phyloP scores from a whole-genome alignment of 129 eudicot genomes.

The Smallanthus sonchifolius region DNA sequence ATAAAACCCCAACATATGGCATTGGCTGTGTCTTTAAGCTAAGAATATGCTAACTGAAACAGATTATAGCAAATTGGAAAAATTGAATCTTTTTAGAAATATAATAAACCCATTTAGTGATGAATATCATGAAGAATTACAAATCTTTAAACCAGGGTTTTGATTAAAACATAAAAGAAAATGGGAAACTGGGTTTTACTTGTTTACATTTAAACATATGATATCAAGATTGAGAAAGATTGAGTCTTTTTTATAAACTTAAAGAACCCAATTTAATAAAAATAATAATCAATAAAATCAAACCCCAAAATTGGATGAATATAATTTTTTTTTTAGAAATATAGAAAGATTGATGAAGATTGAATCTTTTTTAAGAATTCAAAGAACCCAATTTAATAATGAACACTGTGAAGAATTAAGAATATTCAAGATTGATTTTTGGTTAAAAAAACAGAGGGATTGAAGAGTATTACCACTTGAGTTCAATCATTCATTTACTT shows the following conservation, averaged over 20 bases:
- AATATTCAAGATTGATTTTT: neutral
- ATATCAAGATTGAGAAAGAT: neutral
- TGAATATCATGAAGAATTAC: neutral
- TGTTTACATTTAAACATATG: neutral
- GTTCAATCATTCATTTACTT: constrained; percentile 16
- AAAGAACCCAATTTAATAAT: neutral
- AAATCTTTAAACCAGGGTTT: neutral
- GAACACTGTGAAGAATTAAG: neutral
- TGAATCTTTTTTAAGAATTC: constrained; percentile 3
- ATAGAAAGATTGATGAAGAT: neutral
- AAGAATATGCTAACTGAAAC: constrained; percentile 26
- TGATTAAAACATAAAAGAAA: no score
- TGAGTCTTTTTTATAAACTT: neutral
- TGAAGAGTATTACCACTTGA: constrained; percentile 20
- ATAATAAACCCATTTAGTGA: constrained; percentile 12
- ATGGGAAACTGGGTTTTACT: constrained; percentile 5
- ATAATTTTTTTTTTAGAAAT: no score
- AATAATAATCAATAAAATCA: neutral
- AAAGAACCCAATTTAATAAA: neutral
- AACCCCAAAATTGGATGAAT: no score
- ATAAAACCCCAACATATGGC: constrained; percentile 6
- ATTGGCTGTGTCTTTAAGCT: constrained; percentile 26
- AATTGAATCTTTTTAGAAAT: constrained; percentile 10
- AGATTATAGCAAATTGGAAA: constrained; percentile 14
- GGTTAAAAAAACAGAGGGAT: neutral